A percentile compares a stretch with the other conserved stretches of the same genome.
Evolutionary conservation across 78 protist genomes (phyloP).

Genomic region (Protostelium mycophagum): DNA sequence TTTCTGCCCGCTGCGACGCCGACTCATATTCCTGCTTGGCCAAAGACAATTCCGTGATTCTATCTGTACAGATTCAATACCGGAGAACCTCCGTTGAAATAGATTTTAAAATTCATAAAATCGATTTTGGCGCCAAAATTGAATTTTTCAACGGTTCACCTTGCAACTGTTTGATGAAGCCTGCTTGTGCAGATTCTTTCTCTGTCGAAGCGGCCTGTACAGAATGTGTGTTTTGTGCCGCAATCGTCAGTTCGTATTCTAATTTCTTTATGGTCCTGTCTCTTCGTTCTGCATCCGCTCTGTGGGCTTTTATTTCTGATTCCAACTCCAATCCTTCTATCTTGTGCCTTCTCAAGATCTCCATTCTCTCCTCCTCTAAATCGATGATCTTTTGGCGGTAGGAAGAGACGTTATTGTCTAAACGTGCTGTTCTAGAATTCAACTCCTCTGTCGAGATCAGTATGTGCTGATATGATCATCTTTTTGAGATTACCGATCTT

Average conservation of each 20-base stretch:
- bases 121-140: background rate
- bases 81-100: too few relatives aligned
- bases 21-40: background rate
- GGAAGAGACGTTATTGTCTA: background rate
- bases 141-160: too few relatives aligned
- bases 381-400: background rate
- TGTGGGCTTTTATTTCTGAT: background rate
- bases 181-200: background rate
- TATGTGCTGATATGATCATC: background rate
- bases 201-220: background rate
- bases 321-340: background rate
- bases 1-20: background rate
- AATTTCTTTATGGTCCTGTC: background rate
- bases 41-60: background rate
- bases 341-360: background rate
- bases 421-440: background rate
- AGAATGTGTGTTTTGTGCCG: background rate
- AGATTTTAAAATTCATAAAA: background rate
- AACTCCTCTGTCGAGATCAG: background rate
- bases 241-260: background rate
- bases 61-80: too few relatives aligned
- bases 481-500: background rate
- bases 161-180: background rate
- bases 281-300: background rate
- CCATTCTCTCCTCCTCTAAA: background rate